Base-by-base conservation (phyloP, 1,284 basidiomycete genomes). In the Trametes sp. region DNA sequence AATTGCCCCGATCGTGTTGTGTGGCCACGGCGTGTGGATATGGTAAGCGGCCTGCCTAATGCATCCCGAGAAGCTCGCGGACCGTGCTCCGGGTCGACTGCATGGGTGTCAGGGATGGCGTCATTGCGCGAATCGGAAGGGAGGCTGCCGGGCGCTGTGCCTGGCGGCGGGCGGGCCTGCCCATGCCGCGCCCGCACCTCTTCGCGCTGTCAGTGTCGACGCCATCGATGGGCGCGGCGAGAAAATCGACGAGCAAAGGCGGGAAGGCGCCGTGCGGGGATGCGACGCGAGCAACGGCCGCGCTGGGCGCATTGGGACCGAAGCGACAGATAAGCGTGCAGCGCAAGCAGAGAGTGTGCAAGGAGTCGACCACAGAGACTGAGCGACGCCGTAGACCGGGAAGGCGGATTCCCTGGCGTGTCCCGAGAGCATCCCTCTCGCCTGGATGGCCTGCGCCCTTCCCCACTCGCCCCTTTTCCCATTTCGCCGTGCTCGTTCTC, bases 41-140 rank as follows among this genome's bases (percentile, higher is more conserved):
- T 41, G 59, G 63, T 46, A 65, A 50, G 49, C 9, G 24, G 21
- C n/a, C 33, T 65, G 48, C 63, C 52, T 38, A 26, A 51, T 44
- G 2, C 42, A 29, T 13, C 10, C n/a, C n/a, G 41, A 4, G 19
- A 29, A 4, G 11, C 9, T 28, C 9, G 8, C 62, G 62, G 62
- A 19, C 57, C 62, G 62, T 21, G 54, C n/a, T 28, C 33, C 54
- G 54, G 36, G 49, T 19, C 35, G 51, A 19, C 24, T 13, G 29
- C 24, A 48, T 31, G 62, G 24, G 56, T 48, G 63, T 65, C 57
- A 65, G 50, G 24, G 23, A 65, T 65, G 64, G 60, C 64, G 64
- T 65, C 64, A 65, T 58, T 28, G 35, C 38, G 45, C 54, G 45
- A 21, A 53, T 44, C 50, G 49, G n/a, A 59, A 31, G 41, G 59